phyloP scores from a whole-genome alignment of 2,329 filamentous ascomycete species.

The Tolypocladium tundrense region DNA sequence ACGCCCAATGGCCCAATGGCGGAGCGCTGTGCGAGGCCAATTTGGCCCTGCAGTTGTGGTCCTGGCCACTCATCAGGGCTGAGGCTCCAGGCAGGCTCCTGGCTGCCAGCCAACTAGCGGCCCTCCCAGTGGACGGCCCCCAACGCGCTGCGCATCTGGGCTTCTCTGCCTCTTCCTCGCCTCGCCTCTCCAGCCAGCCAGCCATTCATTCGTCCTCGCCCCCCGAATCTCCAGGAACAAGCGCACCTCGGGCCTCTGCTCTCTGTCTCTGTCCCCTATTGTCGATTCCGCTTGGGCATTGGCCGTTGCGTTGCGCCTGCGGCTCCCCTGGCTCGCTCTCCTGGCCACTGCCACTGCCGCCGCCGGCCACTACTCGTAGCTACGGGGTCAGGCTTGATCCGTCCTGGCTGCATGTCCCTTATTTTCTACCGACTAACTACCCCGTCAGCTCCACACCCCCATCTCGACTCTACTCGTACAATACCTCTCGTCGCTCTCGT shows the following conservation, averaged over 20 bases:
- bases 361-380: neutral
- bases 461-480: constrained; percentile 7
- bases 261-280: neutral
- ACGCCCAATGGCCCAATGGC: neutral
- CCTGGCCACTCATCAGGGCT: neutral
- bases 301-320: neutral
- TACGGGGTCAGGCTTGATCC: neutral
- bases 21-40: neutral
- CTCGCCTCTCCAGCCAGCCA: neutral
- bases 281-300: neutral
- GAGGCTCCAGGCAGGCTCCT: neutral
- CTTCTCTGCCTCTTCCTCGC: neutral
- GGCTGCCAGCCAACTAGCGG: neutral
- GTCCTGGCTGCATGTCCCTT: constrained; percentile 1
- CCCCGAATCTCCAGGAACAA: neutral
- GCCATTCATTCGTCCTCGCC: neutral
- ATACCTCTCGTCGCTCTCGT: constrained; percentile 18
- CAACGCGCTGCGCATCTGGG: neutral
- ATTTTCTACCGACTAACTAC: constrained; percentile 8
- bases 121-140: neutral
- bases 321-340: neutral
- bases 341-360: neutral
- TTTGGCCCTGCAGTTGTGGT: neutral
- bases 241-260: neutral
- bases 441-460: constrained; percentile 7